Conservation (phyloP, 768 basidiomycete species). For the Coprinellus aureogranulatus region DNA sequence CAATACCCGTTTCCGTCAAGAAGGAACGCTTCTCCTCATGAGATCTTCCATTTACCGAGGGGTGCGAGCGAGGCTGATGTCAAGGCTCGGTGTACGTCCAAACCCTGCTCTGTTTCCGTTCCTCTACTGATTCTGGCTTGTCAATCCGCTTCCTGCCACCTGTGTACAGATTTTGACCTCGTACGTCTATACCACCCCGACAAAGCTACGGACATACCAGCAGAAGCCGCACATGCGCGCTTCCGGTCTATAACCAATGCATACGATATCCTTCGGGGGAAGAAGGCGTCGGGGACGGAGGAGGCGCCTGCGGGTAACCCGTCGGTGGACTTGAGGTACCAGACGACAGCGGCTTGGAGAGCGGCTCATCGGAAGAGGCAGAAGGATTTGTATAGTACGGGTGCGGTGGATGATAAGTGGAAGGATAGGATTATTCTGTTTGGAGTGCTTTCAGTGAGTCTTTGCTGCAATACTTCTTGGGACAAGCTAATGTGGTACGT, state of each 20-base stretch:
- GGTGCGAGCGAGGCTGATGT: conserved; percentile 52
- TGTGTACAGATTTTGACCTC: conserved; percentile 65
- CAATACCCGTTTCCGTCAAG: conserved; percentile 50
- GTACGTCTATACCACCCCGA: conserved; percentile 80
- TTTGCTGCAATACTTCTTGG: neutral
- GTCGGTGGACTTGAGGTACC: conserved; percentile 20
- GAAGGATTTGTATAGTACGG: conserved; percentile 48
- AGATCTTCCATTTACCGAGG: conserved; percentile 59
- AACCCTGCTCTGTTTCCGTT: neutral
- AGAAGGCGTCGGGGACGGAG: conserved; percentile 21
- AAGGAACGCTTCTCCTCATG: conserved; percentile 55
- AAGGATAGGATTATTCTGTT: conserved; percentile 61
- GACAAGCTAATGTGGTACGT: neutral
- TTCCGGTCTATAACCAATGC: conserved; percentile 70
- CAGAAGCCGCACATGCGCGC: conserved; percentile 55
- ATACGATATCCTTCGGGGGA: conserved; percentile 62
- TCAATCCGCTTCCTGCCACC: too few relatives aligned
- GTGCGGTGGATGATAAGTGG: conserved; percentile 58
- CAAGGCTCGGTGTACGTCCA: conserved; percentile 53
- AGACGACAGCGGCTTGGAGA: conserved; percentile 36
- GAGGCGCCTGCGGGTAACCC: conserved; percentile 16
- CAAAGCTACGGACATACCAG: conserved; percentile 42
- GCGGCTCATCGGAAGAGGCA: conserved; percentile 43
- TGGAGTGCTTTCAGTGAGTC: conserved; percentile 51
- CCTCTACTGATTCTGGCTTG: neutral